Evolutionary conservation across 768 basidiomycete species (phyloP), one percentile per base, ranked within the genome.

Genomic region (Termitomyces sp.): DNA sequence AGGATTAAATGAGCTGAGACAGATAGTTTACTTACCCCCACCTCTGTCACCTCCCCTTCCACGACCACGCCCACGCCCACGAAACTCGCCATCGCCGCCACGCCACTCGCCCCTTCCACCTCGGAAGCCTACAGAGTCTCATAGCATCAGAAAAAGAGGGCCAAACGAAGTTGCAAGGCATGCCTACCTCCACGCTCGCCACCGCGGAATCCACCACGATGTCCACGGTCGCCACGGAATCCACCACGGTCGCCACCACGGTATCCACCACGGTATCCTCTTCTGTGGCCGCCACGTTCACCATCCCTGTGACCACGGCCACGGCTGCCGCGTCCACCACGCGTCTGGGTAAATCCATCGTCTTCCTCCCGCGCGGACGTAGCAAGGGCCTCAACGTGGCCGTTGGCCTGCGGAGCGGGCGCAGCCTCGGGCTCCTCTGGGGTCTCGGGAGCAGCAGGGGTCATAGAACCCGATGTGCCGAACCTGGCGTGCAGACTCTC

Each of bases 401-500:
- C 74, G 48, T 76, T 74, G 25, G 57, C 65, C 35, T 65, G 67
- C 6, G 69, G 64, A 37, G 70, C 65, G 35, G 59, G 62, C 34
- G 59, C 63, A 29, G 61, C 62, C 52, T 70, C 63, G 1, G 61
- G 54, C 29, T 63, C 62, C 46, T 49, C 65, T 51, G 66, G 62
- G 14, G 64, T 59, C 52, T 66, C 74, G 57, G 60, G 9, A 68
- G 46, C 60, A 45, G 76, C 78, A 25, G 90, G 87, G 0, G 87
- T 88, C n/a, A 77, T 82, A 29, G 85, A 81, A 7, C 85, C 87
- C 40, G 90, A 89, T 12, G 84, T 82, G 6, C 86, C 87, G 65
- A 92, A 91, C 61, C 82, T 83, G 44, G 87, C 87, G 56, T 92
- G 90, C 27, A 92, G 77, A 47, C 81, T 81, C 6, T 84, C 84